Conservation (phyloP, 192 early-diverging fungal species). For the Podochytrium sp. region DNA sequence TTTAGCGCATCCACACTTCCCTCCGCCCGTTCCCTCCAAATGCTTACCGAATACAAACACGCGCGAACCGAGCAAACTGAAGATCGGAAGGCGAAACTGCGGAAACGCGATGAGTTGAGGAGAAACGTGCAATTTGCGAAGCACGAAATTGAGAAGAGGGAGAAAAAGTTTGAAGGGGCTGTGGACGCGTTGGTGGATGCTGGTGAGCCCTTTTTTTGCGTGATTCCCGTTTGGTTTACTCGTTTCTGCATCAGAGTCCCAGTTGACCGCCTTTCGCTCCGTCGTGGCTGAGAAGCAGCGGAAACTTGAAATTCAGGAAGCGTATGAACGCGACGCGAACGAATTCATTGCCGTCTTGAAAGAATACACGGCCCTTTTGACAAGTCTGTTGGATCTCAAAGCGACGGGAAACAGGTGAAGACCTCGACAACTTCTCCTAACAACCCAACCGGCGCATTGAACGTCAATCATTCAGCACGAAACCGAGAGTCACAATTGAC, state of each 20-base stretch:
- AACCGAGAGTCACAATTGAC: too few relatives aligned
- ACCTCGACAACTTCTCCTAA: too few relatives aligned
- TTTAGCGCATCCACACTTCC: background rate
- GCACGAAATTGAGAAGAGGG: background rate
- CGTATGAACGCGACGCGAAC: background rate
- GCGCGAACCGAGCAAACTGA: background rate
- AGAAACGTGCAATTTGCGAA: background rate
- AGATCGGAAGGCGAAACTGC: background rate
- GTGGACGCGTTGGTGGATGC: background rate
- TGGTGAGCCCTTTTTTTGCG: background rate
- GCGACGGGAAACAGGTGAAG: too few relatives aligned
- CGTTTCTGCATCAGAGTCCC: background rate
- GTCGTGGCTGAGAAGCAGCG: slow-evolving; percentile 9
- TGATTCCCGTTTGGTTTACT: background rate
- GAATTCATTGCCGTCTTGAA: slow-evolving; percentile 17
- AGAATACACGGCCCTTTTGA: slow-evolving; percentile 10
- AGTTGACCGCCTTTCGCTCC: background rate
- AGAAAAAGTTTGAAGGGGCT: background rate
- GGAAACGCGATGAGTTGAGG: background rate
- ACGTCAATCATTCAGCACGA: too few relatives aligned
- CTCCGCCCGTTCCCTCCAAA: background rate
- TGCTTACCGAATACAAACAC: background rate
- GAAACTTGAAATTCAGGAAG: background rate
- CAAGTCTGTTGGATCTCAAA: slow-evolving; percentile 14
- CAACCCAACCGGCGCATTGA: too few relatives aligned